Conservation (phyloP, 192 early-diverging fungal species). For the Linnemannia hyalina region DNA sequence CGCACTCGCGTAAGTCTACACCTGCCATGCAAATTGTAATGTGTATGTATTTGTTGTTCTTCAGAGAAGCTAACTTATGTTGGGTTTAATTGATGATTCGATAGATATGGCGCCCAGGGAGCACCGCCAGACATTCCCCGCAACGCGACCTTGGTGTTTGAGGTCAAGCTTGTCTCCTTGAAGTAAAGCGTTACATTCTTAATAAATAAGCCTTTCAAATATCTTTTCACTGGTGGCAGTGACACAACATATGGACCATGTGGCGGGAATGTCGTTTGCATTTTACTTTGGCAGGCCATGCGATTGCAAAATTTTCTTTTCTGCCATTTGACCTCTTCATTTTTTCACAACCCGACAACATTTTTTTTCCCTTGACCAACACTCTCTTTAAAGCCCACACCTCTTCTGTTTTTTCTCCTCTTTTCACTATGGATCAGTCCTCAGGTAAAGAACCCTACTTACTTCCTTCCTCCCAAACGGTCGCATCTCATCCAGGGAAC, state of each 20-base stretch:
- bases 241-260: background rate
- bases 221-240: background rate
- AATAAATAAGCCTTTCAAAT: background rate
- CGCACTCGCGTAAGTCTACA: constrained; percentile 63
- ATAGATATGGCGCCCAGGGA: constrained; percentile 40
- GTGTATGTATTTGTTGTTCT: background rate
- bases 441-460: constrained; percentile 36
- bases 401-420: background rate
- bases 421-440: constrained; percentile 50
- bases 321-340: too few species aligned
- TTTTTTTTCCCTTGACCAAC: background rate
- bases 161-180: constrained; percentile 64
- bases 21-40: too few species aligned
- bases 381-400: background rate
- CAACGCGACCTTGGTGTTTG: constrained; percentile 88
- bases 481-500: background rate
- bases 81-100: too few species aligned
- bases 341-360: too few species aligned
- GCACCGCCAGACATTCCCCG: constrained; percentile 90
- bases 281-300: background rate
- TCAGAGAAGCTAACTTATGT: constrained; percentile 56
- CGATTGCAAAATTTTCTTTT: background rate
- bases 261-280: background rate
- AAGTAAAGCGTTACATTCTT: constrained; percentile 20
- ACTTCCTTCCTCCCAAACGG: background rate